Conservation (phyloP, 1,284 basidiomycete species). For the Austroboletus novae-zelandiae region DNA sequence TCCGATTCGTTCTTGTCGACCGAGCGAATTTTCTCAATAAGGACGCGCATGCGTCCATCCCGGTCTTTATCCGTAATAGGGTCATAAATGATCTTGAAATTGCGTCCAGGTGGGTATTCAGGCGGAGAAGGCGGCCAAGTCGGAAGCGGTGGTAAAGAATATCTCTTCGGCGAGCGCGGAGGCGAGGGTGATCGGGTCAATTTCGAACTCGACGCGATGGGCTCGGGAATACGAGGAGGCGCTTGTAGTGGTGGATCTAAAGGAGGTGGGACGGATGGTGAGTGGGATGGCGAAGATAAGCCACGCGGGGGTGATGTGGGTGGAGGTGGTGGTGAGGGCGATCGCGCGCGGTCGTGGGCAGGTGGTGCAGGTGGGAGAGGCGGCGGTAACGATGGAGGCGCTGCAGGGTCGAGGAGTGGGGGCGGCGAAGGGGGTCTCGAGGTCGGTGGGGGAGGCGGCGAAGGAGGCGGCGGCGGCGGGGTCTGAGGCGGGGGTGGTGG, state of each 20-base stretch:
- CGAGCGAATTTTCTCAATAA: conserved; percentile 53
- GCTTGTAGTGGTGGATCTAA: conserved; percentile 9
- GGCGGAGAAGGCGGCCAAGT: conserved; percentile 46
- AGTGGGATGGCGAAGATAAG: not conserved
- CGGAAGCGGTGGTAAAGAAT: conserved; percentile 40
- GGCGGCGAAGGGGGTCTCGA: not conserved
- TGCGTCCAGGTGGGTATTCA: conserved; percentile 45
- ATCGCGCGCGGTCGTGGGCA: conserved; percentile 20
- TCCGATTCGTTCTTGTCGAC: conserved; percentile 37
- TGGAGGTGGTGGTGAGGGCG: conserved; percentile 25
- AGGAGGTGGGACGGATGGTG: not conserved
- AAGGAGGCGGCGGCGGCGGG: not conserved
- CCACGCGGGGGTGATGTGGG: conserved; percentile 17
- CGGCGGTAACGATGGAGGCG: conserved; percentile 18
- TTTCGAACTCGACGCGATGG: conserved; percentile 31
- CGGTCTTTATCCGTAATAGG: conserved; percentile 48
- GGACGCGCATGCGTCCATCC: conserved; percentile 43
- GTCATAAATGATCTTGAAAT: conserved; percentile 66
- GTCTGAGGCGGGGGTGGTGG: too few relatives aligned
- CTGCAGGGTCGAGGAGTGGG: conserved; percentile 6
- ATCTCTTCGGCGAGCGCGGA: conserved; percentile 22
- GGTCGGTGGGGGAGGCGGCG: not conserved
- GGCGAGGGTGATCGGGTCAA: conserved; percentile 13
- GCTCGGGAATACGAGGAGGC: conserved; percentile 25
- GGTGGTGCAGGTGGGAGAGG: conserved; percentile 11